These are phyloP conservation scores for Mariannaea elegans DNA, from an alignment of 2,329 filamentous ascomycete genomes.

Conservation along the genomic window DNA sequence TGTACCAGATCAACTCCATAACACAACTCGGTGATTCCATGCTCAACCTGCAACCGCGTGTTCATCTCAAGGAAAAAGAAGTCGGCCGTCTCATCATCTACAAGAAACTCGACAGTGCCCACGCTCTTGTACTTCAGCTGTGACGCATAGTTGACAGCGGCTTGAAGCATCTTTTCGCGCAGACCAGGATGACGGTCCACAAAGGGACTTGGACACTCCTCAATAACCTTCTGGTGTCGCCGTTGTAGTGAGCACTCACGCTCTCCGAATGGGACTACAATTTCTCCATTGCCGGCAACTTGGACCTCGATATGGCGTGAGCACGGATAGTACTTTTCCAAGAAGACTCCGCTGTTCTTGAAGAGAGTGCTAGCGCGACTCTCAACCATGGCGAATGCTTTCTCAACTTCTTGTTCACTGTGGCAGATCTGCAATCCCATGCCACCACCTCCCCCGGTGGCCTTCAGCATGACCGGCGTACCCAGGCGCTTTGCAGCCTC, in stretches of 20 bases:
- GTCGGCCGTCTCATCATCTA: slow-evolving; percentile 67
- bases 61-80: slow-evolving; percentile 68
- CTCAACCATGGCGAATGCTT: slow-evolving; percentile 61
- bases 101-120: slow-evolving; percentile 63
- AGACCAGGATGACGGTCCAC: slow-evolving; percentile 47
- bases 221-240: slow-evolving; percentile 75
- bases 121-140: slow-evolving; percentile 42
- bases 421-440: slow-evolving; percentile 69
- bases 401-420: slow-evolving; percentile 57
- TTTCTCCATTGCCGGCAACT: slow-evolving; percentile 70
- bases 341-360: slow-evolving; percentile 67
- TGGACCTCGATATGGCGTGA: slow-evolving; percentile 74
- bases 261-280: slow-evolving; percentile 58
- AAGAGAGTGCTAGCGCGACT: slow-evolving; percentile 66
- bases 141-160: slow-evolving; percentile 17
- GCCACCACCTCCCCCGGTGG: slow-evolving; percentile 69
- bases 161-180: slow-evolving; percentile 37
- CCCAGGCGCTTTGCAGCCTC: slow-evolving; percentile 50
- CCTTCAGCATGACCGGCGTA: slow-evolving; percentile 64
- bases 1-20: slow-evolving; percentile 76
- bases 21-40: slow-evolving; percentile 80
- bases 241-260: slow-evolving; percentile 74
- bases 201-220: slow-evolving; percentile 74
- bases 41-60: slow-evolving; percentile 77
- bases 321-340: slow-evolving; percentile 69